Evolutionary conservation across 2,329 filamentous ascomycete species (phyloP), one percentile per base, ranked within the genome.

Genomic region (Didymella pomorum): DNA sequence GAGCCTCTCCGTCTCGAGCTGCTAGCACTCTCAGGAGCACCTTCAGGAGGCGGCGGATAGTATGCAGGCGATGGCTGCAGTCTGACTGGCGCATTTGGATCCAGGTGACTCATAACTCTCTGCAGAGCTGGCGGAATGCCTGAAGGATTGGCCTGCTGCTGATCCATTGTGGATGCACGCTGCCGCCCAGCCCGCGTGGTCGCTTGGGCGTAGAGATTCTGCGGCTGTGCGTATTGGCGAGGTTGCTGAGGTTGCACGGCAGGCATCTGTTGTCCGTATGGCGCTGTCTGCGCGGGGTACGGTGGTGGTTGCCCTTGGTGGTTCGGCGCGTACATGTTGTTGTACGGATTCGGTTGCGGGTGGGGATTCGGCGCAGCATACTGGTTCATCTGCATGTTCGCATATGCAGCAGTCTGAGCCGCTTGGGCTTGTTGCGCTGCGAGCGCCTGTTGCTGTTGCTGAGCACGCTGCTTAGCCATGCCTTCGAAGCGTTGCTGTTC

Each of bases 401-500:
- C 82, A 68, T 94, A 95, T 6, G 88, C 88, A 50, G 86, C 87
- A 11, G 86, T 86, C 71, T 89, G 89, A 20, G 71, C 71, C 16
- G 89, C 89, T 26, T 79, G 78, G 37, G 79, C 79, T 41, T 74
- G 71, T 60, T 76, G 76, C 52, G 86, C 86, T 64, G 89, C 86
- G 2, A 89, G 89, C 35, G 78, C 78, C 23, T 76, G 75, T 43
- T 76, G 75, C 23, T 79, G 78, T 28, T 76, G 72, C 55, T 82
- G 80, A 25, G 91, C 92, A 66, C 94, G 86, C 78, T 97, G 94
- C 78, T 97, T 97, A 81, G 92, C 96, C 56, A 96, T 81, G 35
- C 93, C 92, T 74, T 98, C 95, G 16, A 93, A 94, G 78, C 97
- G 92, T 74, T 97, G 92, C 75, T 98, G 95, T 76, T 97, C 93